Base-by-base conservation (phyloP, 805 yeast genomes). In the Metschnikowia proteae region DNA sequence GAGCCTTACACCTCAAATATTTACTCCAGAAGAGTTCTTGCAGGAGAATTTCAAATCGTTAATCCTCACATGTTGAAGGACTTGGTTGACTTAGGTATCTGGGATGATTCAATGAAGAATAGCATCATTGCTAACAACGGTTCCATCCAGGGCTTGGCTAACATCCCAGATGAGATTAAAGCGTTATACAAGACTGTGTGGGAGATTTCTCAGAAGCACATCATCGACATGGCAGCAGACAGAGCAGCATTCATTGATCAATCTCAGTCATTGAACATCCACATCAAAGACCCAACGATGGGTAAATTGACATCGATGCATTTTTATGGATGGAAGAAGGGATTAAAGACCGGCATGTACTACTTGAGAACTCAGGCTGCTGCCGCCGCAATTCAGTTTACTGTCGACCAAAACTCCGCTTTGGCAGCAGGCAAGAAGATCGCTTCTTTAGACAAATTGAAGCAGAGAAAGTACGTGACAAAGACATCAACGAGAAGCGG, bases 311-410 rank as follows among this genome's bases (percentile, higher is more conserved):
- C 98, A 5, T 83, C 94, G 56, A 94, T 94, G 97, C 99, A 94
- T 69, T 94, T 94, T 77, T 92, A 94, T 65, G 98, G 97, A 42
- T 94, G 99, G 99, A 87, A 88, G 76, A 89, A 87, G 75, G 99
- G 99, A 52, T 80, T 94, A 66, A 94, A 94, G 79, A 94, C 99
- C 4, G 99, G 99, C 63, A 92, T 94, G 95, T 94, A 94, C 77
- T 94, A 94, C 71, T 76, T 94, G 68, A 84, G 98, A 71, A 92
- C 98, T 8, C 96, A 88, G 77, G 97, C 98, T 52, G 99, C 99
- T 22, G 81, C 96, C 38, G 87, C 96, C 45, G 97, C 99, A 42
- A 94, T 94, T 64, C 96, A 92, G 74, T 92, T 90, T 69, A 43
- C 80, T 25, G 75, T 77, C 41, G 80, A 77, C 58, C 71, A 76